A percentile compares a stretch with the other conserved stretches of the same genome.
Evolutionary conservation across 805 yeast species (phyloP).

Genomic region (Wickerhamomyces subpelliculosus): DNA sequence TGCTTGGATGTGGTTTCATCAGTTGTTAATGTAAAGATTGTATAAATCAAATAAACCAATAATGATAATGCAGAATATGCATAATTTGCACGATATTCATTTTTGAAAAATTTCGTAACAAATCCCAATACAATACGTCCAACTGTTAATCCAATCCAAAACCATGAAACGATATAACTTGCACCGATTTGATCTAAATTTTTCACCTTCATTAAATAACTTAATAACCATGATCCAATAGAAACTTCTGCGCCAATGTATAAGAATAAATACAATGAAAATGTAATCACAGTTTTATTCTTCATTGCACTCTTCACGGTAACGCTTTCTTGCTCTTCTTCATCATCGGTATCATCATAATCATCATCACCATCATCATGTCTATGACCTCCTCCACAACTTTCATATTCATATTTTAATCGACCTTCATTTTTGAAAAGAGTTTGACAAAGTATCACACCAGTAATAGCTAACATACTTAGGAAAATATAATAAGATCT

Average conservation of each 20-base stretch:
- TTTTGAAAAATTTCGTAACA: slow-evolving; percentile 39
- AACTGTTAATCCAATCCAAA: slow-evolving; percentile 63
- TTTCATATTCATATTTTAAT: slow-evolving; percentile 22
- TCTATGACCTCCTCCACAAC: slow-evolving; percentile 2
- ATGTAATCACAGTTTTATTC: slow-evolving; percentile 34
- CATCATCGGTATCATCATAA: slow-evolving; percentile 14
- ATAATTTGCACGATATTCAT: slow-evolving; percentile 34
- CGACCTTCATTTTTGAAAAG: slow-evolving; percentile 25
- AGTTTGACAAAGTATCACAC: slow-evolving; percentile 12
- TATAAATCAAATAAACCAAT: slow-evolving; percentile 18
- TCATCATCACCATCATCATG: slow-evolving; percentile 13
- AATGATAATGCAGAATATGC: slow-evolving; percentile 29
- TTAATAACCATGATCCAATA: slow-evolving; percentile 65
- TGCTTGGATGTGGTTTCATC: slow-evolving; percentile 21
- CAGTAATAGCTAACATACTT: slow-evolving; percentile 27
- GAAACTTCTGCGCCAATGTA: slow-evolving; percentile 69
- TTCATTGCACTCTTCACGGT: slow-evolving; percentile 14
- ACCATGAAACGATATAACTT: slow-evolving; percentile 63
- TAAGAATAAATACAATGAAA: slow-evolving; percentile 48
- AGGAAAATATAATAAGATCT: slow-evolving; percentile 28
- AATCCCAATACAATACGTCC: slow-evolving; percentile 58
- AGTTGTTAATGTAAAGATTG: slow-evolving; percentile 26
- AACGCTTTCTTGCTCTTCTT: slow-evolving; percentile 10
- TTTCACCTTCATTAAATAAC: slow-evolving; percentile 51
- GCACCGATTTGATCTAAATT: slow-evolving; percentile 37